Evolutionary conservation across 257 asterid genomes (phyloP).

Genomic region (Pogostemon cablin): DNA sequence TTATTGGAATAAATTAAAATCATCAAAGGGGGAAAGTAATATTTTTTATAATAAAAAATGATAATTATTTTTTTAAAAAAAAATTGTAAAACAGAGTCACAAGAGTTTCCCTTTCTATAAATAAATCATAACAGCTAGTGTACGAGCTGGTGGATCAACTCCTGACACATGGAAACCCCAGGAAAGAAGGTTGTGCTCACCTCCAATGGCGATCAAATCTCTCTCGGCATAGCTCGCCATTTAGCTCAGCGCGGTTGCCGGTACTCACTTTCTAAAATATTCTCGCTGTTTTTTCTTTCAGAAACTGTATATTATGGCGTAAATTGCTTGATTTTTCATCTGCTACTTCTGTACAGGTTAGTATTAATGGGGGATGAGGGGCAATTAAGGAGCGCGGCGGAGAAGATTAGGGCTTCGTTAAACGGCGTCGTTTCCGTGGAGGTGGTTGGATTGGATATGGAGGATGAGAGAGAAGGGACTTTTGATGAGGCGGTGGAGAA

Average conservation of each 20-base stretch:
- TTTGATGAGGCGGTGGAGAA: slow-evolving; percentile 69
- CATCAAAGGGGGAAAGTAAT: too few species aligned
- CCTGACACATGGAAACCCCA: slow-evolving; percentile 41
- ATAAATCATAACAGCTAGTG: neutral
- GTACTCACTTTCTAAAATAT: slow-evolving; percentile 33
- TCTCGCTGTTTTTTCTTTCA: neutral
- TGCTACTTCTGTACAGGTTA: slow-evolving; percentile 45
- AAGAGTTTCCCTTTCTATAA: neutral
- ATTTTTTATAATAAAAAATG: too few species aligned
- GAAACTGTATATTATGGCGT: neutral
- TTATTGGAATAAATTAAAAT: too few species aligned
- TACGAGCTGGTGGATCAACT: neutral
- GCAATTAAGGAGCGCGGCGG: slow-evolving; percentile 56
- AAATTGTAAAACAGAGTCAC: too few species aligned
- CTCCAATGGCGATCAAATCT: slow-evolving; percentile 76
- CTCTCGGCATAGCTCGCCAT: slow-evolving; percentile 65
- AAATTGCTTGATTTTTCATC: neutral
- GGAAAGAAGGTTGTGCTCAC: slow-evolving; percentile 80
- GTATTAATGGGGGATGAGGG: slow-evolving; percentile 79
- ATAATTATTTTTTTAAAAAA: neutral
- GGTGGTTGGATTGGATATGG: slow-evolving; percentile 79
- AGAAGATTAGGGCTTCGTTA: slow-evolving; percentile 51
- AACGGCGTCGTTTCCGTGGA: slow-evolving; percentile 48
- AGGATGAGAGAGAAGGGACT: slow-evolving; percentile 55
- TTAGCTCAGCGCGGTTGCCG: slow-evolving; percentile 87